Evolutionary conservation across 257 asterid genomes (phyloP).

Genomic region (Cruciata laevipes): DNA sequence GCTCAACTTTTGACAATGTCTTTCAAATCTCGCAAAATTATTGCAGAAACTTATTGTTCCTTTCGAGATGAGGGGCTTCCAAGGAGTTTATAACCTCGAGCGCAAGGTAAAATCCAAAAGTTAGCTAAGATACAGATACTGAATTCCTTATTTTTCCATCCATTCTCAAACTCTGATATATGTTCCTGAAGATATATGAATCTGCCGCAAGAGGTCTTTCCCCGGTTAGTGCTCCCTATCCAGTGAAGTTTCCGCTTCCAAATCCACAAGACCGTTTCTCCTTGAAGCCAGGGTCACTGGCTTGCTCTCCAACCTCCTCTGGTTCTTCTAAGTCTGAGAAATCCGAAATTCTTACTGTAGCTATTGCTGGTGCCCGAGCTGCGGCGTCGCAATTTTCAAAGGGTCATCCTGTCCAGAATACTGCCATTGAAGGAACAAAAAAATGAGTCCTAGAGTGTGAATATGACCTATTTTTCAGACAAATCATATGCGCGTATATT

Average conservation of each 20-base stretch:
- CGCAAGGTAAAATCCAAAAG: constrained; percentile 46
- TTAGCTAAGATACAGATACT: not conserved
- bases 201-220: constrained; percentile 70
- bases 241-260: constrained; percentile 56
- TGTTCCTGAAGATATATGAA: constrained; percentile 47
- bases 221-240: constrained; percentile 41
- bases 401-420: constrained; percentile 17
- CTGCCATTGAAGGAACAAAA: constrained; percentile 16
- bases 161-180: not conserved
- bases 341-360: constrained; percentile 51
- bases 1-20: not conserved
- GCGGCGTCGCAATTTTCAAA: constrained; percentile 77
- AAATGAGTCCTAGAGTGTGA: constrained; percentile 2
- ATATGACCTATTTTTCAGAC: too few species aligned
- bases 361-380: constrained; percentile 70
- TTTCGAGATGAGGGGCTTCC: constrained; percentile 91
- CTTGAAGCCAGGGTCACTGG: constrained; percentile 60
- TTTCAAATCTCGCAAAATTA: not conserved
- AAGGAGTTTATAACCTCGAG: constrained; percentile 89
- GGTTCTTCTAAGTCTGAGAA: constrained; percentile 30
- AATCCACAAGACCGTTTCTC: constrained; percentile 49
- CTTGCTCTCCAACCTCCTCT: constrained; percentile 22
- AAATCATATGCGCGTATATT: too few species aligned
- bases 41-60: constrained; percentile 79
- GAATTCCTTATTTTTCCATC: not conserved